Conservation (phyloP, 2,329 filamentous ascomycete species). For the Aspergillus melleus region DNA sequence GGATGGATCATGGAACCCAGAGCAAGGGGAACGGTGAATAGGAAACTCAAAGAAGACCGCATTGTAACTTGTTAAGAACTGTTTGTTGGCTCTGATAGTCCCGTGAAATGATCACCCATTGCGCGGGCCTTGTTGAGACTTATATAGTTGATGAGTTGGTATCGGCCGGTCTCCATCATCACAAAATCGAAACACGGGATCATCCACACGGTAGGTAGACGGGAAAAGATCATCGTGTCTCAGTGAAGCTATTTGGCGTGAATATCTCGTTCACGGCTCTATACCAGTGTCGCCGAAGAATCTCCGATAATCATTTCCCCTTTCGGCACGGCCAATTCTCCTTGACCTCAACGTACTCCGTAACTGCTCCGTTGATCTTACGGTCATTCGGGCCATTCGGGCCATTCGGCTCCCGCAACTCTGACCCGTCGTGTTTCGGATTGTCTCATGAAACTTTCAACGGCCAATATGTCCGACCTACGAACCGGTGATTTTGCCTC, state of each 20-base stretch:
- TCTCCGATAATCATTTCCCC: not conserved
- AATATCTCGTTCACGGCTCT: not conserved
- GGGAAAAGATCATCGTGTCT: conserved; percentile 3
- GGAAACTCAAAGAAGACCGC: not conserved
- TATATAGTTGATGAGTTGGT: not conserved
- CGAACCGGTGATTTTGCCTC: too few relatives aligned
- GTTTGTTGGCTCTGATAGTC: too few relatives aligned
- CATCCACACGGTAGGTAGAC: not conserved
- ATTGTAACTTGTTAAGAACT: not conserved
- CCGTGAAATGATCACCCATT: too few relatives aligned
- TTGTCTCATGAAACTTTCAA: not conserved
- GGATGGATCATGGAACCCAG: conserved; percentile 3
- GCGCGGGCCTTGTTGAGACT: not conserved
- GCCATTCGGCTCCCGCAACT: not conserved
- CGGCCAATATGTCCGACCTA: too few relatives aligned
- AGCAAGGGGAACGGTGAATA: not conserved
- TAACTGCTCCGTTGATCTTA: not conserved
- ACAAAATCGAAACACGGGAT: not conserved
- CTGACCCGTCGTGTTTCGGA: not conserved
- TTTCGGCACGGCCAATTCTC: not conserved
- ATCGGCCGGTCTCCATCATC: too few relatives aligned
- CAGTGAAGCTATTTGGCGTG: not conserved
- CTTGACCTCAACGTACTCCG: not conserved
- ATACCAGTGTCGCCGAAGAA: not conserved
- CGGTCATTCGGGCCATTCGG: not conserved